Conservation (phyloP, 2,329 filamentous ascomycete species). For the Talaromyces piceae region DNA sequence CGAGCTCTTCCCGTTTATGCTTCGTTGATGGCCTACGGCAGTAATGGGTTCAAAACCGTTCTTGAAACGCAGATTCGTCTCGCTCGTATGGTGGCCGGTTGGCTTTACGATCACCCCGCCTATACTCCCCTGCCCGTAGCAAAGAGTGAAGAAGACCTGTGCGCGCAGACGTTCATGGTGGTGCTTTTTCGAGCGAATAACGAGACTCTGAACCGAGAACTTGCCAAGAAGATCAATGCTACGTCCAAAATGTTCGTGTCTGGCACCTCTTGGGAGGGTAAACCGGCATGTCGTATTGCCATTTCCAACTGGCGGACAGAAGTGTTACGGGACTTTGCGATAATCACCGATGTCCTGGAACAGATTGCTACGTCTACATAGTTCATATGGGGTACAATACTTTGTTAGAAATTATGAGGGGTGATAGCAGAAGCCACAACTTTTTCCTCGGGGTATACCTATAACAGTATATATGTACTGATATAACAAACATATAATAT, state of each 20-base stretch:
- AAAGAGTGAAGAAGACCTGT: constrained; percentile 28
- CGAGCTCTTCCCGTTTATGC: constrained; percentile 85
- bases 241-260: constrained; percentile 73
- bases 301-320: constrained; percentile 79
- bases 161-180: constrained; percentile 57
- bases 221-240: constrained; percentile 68
- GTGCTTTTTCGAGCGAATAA: constrained; percentile 72
- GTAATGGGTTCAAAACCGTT: constrained; percentile 60
- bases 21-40: constrained; percentile 67
- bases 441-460: background rate
- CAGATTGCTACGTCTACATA: constrained; percentile 29
- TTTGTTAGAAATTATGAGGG: too few species aligned
- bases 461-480: background rate
- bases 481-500: background rate
- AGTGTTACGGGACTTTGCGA: constrained; percentile 55
- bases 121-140: constrained; percentile 60
- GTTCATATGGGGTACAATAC: background rate
- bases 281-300: constrained; percentile 71
- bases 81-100: constrained; percentile 59
- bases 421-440: background rate
- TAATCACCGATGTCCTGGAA: constrained; percentile 59
- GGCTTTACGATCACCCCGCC: constrained; percentile 51
- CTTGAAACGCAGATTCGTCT: constrained; percentile 65
- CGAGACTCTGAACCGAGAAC: constrained; percentile 51
- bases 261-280: constrained; percentile 68